Evolutionary conservation across 257 asterid species (phyloP), one percentile per base, ranked within the genome.

Genomic region (Solanum paucissectum): DNA sequence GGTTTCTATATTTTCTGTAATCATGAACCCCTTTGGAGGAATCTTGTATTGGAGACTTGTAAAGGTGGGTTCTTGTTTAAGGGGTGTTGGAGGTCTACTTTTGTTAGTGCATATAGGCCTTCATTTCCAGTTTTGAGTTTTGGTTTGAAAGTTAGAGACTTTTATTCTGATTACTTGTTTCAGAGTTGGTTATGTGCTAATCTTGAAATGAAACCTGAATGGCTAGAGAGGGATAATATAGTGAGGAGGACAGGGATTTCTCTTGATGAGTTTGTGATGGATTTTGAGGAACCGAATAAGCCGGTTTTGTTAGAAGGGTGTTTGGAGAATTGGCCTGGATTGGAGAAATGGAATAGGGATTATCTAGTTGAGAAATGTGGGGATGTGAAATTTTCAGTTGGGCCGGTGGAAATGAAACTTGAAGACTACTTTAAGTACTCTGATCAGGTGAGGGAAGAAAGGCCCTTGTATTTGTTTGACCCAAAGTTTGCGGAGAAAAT

Each of bases 181-280:
- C 99, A 97, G 90, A 95, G 99, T 72, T 97, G 99, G 99, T 92
- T 97, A 29, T 97, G 99, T 90, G 99, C 99, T 72, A 97, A 97
- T 91, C 98, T 97, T 88, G 99, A 95, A 91, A 97, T 97, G 99
- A 97, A 95, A 88, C 90, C 92, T 25, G 98, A 95, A 87, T 97
- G 99, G 99, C 89, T 97, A 49, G 93, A 94, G 88, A 95, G 96
- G 90, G 98, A 97, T 95, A 97, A 88, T 90, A 94, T 97, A 66
- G 88, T 86, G 13, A 92, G 99, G 91, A 95, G 88, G 86, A 96
- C 58, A 88, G 98, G 93, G 1, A 91, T 97, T 58, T 95, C 98
- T 32, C 88, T 95, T 69, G 94, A 94, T 75, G 98, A 97, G 46
- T 95, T 97, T 84, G 94, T 95, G 74, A 91, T 38, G 60, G 88